Evolutionary conservation across 2,329 filamentous ascomycete genomes (phyloP).

Genomic region (Phaeosphaeria sp.): DNA sequence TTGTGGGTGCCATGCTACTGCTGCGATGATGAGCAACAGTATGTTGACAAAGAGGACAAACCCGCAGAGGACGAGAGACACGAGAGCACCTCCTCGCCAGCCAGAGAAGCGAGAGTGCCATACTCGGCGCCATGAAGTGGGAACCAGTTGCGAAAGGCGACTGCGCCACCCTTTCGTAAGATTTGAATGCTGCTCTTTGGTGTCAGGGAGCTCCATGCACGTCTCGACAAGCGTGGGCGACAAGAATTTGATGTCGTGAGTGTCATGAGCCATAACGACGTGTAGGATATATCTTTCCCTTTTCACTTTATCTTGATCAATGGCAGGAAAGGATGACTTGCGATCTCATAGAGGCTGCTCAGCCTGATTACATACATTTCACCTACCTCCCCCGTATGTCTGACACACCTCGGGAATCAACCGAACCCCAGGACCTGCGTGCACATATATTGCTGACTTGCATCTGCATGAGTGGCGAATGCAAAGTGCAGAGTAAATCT

Average conservation of each 20-base stretch:
- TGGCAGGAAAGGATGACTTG: background rate
- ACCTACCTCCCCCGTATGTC: no score
- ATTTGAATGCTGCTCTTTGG: background rate
- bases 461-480: background rate
- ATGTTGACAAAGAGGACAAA: constrained; percentile 9
- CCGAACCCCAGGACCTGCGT: background rate
- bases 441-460: background rate
- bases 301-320: background rate
- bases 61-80: background rate
- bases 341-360: background rate
- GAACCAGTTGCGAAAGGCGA: background rate
- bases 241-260: background rate
- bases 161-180: background rate
- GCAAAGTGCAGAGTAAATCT: background rate
- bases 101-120: background rate
- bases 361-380: no score
- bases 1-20: constrained; percentile 5
- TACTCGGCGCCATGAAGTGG: background rate
- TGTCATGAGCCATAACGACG: background rate
- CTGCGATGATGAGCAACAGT: constrained; percentile 8
- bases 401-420: no score
- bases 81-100: constrained; percentile 1
- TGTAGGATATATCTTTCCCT: background rate
- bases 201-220: background rate
- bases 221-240: background rate